Percentiles rank a stretch among this genome's conserved stretches.
Conservation (phyloP, 352 stramenopile species). For the Peronospora destructor region DNA sequence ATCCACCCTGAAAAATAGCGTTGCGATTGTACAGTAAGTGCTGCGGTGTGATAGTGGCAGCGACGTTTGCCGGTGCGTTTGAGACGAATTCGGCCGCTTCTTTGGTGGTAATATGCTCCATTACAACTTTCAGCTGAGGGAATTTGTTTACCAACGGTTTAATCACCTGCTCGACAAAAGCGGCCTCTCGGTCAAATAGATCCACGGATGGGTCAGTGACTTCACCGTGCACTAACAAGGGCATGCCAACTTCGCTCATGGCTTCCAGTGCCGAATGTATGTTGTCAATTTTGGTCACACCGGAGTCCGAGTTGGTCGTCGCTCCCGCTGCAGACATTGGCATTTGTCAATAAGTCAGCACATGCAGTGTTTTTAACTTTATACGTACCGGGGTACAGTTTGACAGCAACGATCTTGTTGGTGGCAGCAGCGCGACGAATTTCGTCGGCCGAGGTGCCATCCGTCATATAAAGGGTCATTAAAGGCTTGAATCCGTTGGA, state of each 20-base stretch:
- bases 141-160: constrained; percentile 90
- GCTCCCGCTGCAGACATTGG: constrained; percentile 69
- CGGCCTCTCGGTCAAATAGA: constrained; percentile 97
- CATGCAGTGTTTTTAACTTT: background rate
- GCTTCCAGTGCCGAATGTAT: constrained; percentile 81
- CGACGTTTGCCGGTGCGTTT: constrained; percentile 85
- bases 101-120: constrained; percentile 99
- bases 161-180: constrained; percentile 95
- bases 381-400: constrained; percentile 92
- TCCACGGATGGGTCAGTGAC: constrained; percentile 92
- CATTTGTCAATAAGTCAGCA: constrained; percentile 2
- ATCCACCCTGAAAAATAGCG: constrained; percentile 84
- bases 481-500: constrained; percentile 85
- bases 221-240: constrained; percentile 95
- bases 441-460: constrained; percentile 94
- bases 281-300: constrained; percentile 95
- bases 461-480: constrained; percentile 98
- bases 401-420: constrained; percentile 91
- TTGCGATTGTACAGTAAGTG: constrained; percentile 99
- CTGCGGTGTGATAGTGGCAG: constrained; percentile 98
- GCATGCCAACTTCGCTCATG: constrained; percentile 84
- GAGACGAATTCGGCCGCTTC: constrained; percentile 94
- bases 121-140: constrained; percentile 95
- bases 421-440: constrained; percentile 88
- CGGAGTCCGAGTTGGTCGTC: constrained; percentile 97